Evolutionary conservation across 257 asterid species (phyloP).

Genomic region (Pogostemon cablin): DNA sequence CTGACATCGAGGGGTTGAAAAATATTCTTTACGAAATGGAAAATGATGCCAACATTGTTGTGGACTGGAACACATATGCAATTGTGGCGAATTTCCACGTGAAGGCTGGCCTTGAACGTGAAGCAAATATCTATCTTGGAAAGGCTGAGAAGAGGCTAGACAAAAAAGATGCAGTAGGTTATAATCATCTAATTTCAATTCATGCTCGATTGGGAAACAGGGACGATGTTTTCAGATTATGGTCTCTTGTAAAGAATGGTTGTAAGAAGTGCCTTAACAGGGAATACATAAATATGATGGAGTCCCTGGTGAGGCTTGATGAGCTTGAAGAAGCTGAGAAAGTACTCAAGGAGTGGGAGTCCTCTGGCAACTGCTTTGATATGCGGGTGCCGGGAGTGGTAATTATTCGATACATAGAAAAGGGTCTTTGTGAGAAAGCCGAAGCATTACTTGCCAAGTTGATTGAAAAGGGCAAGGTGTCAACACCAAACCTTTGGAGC

Average conservation of each 20-base stretch:
- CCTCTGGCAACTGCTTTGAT: conserved; percentile 69
- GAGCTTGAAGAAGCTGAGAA: conserved; percentile 67
- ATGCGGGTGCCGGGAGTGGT: conserved; percentile 60
- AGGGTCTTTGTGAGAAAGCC: conserved; percentile 59
- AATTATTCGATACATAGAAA: conserved; percentile 50
- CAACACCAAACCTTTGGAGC: conserved; percentile 55
- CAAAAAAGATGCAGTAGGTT: conserved; percentile 53
- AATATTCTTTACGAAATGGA: conserved; percentile 72
- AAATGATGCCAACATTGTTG: conserved; percentile 42
- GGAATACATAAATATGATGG: conserved; percentile 67
- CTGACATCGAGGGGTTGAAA: conserved; percentile 71
- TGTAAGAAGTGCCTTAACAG: conserved; percentile 59
- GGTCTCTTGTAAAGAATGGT: conserved; percentile 53
- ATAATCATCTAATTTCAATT: conserved; percentile 76
- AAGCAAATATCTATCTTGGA: conserved; percentile 59
- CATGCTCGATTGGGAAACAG: conserved; percentile 65
- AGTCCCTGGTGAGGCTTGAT: conserved; percentile 65
- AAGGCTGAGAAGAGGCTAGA: conserved; percentile 67
- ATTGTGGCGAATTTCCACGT: conserved; percentile 65
- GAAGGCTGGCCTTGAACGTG: conserved; percentile 51
- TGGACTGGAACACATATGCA: conserved; percentile 82
- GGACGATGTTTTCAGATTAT: conserved; percentile 61
- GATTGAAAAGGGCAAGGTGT: conserved; percentile 44
- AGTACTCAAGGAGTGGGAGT: conserved; percentile 71
- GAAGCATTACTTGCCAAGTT: conserved; percentile 56